phyloP scores from a whole-genome alignment of 2,329 filamentous ascomycete genomes.

The Pestalotiopsis sp. region DNA sequence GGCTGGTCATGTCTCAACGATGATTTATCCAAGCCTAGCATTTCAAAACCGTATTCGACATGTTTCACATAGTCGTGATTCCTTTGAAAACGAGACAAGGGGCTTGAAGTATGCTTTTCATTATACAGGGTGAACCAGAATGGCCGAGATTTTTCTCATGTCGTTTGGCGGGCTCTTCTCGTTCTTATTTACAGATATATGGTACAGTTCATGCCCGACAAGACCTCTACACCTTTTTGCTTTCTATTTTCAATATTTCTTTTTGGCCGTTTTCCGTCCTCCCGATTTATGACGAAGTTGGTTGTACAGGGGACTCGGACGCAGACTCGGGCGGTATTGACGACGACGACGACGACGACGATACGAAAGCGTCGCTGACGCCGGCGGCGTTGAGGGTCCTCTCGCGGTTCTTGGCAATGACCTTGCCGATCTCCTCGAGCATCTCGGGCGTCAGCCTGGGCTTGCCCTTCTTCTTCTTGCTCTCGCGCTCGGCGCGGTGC shows the following conservation, averaged over 20 bases:
- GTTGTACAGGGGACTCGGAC: not conserved
- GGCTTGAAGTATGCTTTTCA: slow-evolving; percentile 2
- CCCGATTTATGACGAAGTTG: slow-evolving; percentile 1
- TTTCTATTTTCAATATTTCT: not conserved
- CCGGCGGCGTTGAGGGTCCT: slow-evolving; percentile 38
- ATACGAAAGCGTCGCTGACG: slow-evolving; percentile 27
- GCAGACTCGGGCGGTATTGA: slow-evolving; percentile 2
- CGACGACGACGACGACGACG: slow-evolving; percentile 1
- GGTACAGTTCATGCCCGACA: not conserved
- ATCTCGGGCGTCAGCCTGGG: slow-evolving; percentile 58
- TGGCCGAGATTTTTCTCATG: not conserved
- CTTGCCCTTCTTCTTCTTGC: slow-evolving; percentile 53
- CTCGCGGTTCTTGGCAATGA: slow-evolving; percentile 57
- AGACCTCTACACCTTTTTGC: not conserved
- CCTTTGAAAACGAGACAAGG: not conserved
- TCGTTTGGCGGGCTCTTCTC: not conserved
- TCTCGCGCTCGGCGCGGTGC: slow-evolving; percentile 53
- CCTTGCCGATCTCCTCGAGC: slow-evolving; percentile 61
- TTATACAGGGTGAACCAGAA: not conserved
- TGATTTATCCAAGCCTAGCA: not conserved
- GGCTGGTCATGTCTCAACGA: not conserved
- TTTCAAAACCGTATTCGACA: not conserved
- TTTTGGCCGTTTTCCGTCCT: not conserved
- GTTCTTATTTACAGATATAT: slow-evolving; percentile 15
- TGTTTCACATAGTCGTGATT: not conserved